phyloP scores from a whole-genome alignment of 768 basidiomycete genomes.

The Hypholoma sublateritium region DNA sequence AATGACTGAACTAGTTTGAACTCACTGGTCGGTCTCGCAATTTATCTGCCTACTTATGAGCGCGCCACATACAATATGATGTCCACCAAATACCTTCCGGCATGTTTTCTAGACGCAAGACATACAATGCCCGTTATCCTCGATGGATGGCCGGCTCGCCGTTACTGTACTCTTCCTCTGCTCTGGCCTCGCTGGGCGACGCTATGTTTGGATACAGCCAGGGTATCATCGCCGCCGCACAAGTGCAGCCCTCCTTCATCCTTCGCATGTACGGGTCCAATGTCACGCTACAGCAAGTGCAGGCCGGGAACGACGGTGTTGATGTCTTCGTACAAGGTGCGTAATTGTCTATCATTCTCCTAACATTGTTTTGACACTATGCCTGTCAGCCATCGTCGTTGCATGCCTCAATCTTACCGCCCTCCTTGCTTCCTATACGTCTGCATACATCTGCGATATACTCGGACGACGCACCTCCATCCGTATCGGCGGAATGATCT shows the following conservation, averaged over 20 bases:
- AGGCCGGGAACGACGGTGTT: slow-evolving; percentile 41
- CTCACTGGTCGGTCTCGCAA: not conserved
- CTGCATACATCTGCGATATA: slow-evolving; percentile 50
- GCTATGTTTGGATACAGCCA: slow-evolving; percentile 59
- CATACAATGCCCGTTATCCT: slow-evolving; percentile 48
- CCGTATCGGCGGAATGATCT: slow-evolving; percentile 48
- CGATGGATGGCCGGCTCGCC: slow-evolving; percentile 51
- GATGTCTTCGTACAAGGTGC: slow-evolving; percentile 47
- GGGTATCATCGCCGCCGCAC: slow-evolving; percentile 50
- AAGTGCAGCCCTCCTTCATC: slow-evolving; percentile 54
- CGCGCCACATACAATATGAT: not conserved
- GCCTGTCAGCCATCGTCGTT: slow-evolving; percentile 45
- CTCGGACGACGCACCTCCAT: slow-evolving; percentile 52
- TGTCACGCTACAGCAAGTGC: slow-evolving; percentile 45
- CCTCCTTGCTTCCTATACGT: slow-evolving; percentile 40
- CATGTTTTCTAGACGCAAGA: slow-evolving; percentile 13
- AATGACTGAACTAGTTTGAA: not conserved
- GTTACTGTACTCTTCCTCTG: slow-evolving; percentile 50
- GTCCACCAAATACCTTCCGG: not conserved
- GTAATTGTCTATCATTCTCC: not conserved
- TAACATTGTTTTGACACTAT: not conserved
- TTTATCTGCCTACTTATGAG: not conserved
- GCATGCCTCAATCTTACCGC: slow-evolving; percentile 52
- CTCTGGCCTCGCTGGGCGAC: slow-evolving; percentile 54
- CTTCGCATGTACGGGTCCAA: slow-evolving; percentile 44